phyloP scores from a whole-genome alignment of 2,329 filamentous ascomycete genomes.

The Xylariaceae sp. region DNA sequence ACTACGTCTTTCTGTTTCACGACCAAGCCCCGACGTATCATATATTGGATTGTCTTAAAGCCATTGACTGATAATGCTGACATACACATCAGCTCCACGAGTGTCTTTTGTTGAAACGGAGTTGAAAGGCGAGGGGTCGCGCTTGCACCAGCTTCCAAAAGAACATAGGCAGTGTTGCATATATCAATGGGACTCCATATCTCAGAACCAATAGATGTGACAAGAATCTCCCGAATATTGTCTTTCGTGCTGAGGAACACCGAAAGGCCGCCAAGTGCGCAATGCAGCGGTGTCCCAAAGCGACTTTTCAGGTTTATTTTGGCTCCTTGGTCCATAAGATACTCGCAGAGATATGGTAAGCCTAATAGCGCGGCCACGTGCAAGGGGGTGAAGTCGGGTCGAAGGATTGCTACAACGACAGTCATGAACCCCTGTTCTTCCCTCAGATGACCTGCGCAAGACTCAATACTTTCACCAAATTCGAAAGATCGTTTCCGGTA shows the following conservation, averaged over 20 bases:
- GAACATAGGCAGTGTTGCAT: constrained; percentile 1
- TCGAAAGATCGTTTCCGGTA: too few species aligned
- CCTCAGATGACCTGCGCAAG: too few species aligned
- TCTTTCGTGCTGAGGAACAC: too few species aligned
- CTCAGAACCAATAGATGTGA: too few species aligned
- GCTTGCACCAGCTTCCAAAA: constrained; percentile 3
- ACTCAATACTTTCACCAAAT: too few species aligned
- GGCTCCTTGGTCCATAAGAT: not conserved
- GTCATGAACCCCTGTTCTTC: not conserved
- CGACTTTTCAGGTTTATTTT: constrained; percentile 6
- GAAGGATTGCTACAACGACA: too few species aligned
- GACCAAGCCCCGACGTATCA: not conserved
- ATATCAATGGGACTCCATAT: not conserved
- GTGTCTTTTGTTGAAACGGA: not conserved
- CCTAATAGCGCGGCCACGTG: constrained; percentile 6
- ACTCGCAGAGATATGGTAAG: not conserved
- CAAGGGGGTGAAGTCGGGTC: constrained; percentile 8
- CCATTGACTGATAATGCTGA: not conserved
- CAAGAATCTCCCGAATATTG: too few species aligned
- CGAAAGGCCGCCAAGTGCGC: constrained; percentile 4
- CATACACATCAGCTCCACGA: not conserved
- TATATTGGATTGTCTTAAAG: not conserved
- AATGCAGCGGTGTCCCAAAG: constrained; percentile 4
- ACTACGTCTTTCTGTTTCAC: not conserved
- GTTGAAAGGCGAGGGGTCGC: not conserved